Base-by-base conservation (phyloP, 169 alveolate genomes). In the Theileria sp. region DNA sequence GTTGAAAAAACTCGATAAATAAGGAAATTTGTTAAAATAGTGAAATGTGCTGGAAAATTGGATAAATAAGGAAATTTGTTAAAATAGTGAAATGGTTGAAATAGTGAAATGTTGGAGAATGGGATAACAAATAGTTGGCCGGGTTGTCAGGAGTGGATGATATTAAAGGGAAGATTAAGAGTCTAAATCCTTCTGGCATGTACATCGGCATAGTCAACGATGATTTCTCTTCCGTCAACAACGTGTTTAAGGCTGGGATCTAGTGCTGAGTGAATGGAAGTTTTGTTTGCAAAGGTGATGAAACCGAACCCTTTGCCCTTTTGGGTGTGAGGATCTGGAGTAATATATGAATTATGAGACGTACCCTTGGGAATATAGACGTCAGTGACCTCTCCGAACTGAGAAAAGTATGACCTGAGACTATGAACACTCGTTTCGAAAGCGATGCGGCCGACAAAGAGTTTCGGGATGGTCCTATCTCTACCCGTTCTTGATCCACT, bases 331-430 rank as follows among this genome's bases (percentile, higher is more conserved):
- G 87, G 26, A 68, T 85, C 91, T 77, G 32, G 23, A 15, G 44
- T 70, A 34, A 17, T 70, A 13, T 34, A 26, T 70, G 25, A 70
- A 17, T 25, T 50, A 15, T 4, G 28, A 66, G 58, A 19, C 58
- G 9, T 32, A 80, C 87, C 87, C 26, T 77, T 73, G 10, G 92
- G 92, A 13, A 87, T 87, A 75, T 87, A 87, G 7, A 92, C 92
- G 68, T 87, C 92, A 1, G 61, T 75, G 17, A 87, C 89, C 23
- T 87, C 92, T 8, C 92, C 92, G 80, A 87, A 87, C 72, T 80
- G 89, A 50, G 77, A 62, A 32, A 87, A 87, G 79, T 87, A 87
- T 26, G 73, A 15, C 73, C 91, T 78, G 74, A 87, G 12, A 5
- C 62, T 60, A 1, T 66, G 81, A 8, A 86, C 92, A 8, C 88